Evolutionary conservation across 2,329 filamentous ascomycete species (phyloP).

Genomic region (Xylariaceae sp.): DNA sequence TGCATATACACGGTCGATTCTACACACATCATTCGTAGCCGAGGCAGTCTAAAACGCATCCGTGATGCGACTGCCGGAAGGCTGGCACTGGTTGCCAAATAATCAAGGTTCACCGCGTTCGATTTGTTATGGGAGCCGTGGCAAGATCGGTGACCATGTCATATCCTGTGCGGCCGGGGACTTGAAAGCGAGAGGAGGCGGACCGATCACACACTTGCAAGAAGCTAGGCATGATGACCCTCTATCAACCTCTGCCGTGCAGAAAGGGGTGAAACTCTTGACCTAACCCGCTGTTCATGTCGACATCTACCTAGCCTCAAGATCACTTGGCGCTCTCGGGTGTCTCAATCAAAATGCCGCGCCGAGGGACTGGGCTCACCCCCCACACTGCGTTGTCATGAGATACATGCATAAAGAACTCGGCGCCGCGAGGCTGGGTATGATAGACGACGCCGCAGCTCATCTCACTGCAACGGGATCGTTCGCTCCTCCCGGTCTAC

Average conservation of each 20-base stretch:
- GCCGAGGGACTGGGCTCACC: conserved; percentile 15
- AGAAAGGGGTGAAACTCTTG: conserved; percentile 29
- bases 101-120: conserved; percentile 22
- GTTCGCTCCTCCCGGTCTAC: conserved; percentile 11
- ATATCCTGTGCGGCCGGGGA: conserved; percentile 22
- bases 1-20: conserved; percentile 26
- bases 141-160: conserved; percentile 26
- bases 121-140: conserved; percentile 22
- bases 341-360: conserved; percentile 27
- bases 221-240: conserved; percentile 29
- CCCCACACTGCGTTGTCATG: neutral
- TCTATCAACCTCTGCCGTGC: conserved; percentile 26
- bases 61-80: conserved; percentile 26
- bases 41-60: conserved; percentile 21
- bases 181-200: conserved; percentile 25
- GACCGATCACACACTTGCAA: conserved; percentile 23
- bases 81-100: conserved; percentile 30
- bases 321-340: conserved; percentile 14
- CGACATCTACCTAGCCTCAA: conserved; percentile 20
- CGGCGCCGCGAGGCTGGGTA: conserved; percentile 17
- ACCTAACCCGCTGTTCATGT: conserved; percentile 26
- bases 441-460: conserved; percentile 23
- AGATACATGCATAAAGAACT: conserved; percentile 8
- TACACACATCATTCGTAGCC: conserved; percentile 22
- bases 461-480: conserved; percentile 30